Evolutionary conservation across 2,329 filamentous ascomycete species (phyloP), one percentile per base, ranked within the genome.

Genomic region (Penicillium sp.): DNA sequence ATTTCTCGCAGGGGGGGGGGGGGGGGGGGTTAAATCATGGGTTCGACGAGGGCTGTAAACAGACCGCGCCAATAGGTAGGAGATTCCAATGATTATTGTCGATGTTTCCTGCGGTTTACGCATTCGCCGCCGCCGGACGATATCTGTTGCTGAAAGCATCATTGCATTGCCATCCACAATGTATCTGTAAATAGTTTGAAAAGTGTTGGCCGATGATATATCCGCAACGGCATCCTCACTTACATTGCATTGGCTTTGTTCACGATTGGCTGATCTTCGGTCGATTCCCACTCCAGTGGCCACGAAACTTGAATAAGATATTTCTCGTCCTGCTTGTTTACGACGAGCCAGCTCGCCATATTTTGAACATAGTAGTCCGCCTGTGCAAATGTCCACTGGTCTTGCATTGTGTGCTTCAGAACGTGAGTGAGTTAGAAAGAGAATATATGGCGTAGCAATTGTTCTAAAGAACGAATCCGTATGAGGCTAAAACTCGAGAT

Each of bases 121-220:
- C 17, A 61, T 49, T 44, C 57, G 50, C 5, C 60, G 59, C 5
- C 68, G 63, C 35, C 69, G 66, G 17, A 62, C 59, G 12, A 62
- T 50, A 21, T 71, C 68, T 15, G 66, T 66, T 10, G 66, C 67
- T 1, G 68, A 65, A 1, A 68, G 61, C 56, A 70, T 66, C 27
- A 68, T 45, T n/a, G 69, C 68, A 47, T 71, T 71, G 1, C 68
- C 68, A 44, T 71, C 69, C 7, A 70, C 63, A 12, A 70, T 53
- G 29, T 70, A 70, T 29, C 69, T 71, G 21, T 15, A 27, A 8
- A 33, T 12, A 8, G 13, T 10, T 29, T 31, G 8, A 47, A 19
- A 31, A 35, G 5, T 39, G 27, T 33, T 25, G 35, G 15, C 13
- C 12, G 9, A 9, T 49, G 8, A 13, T 49, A 36, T 17, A 49